Percentiles rank a stretch among this genome's conserved stretches.
These are phyloP conservation scores for Smallanthus sonchifolius DNA, from an alignment of 129 eudicot species.

Conservation along the genomic window DNA sequence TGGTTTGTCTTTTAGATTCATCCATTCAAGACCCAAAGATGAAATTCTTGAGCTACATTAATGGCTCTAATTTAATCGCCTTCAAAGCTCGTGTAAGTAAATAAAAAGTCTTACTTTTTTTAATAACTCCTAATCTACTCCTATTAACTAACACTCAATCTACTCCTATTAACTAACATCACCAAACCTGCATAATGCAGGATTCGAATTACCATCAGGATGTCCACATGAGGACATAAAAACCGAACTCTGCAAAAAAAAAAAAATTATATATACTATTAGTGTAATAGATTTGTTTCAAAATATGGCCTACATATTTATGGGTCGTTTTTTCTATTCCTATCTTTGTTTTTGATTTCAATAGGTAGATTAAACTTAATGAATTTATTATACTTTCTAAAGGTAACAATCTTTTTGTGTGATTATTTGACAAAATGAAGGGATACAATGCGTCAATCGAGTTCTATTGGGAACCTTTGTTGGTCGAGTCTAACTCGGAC, in stretches of 20 bases:
- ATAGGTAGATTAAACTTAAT: not conserved
- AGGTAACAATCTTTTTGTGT: not conserved
- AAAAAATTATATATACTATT: not conserved
- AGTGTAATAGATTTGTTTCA: not conserved
- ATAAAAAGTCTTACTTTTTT: not conserved
- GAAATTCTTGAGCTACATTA: slow-evolving; percentile 50
- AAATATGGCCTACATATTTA: not conserved
- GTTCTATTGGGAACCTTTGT: slow-evolving; percentile 72
- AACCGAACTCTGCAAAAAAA: too few species aligned
- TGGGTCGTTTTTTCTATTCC: not conserved
- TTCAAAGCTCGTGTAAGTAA: slow-evolving; percentile 54
- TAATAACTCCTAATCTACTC: not conserved
- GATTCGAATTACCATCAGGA: too few species aligned
- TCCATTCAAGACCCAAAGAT: slow-evolving; percentile 39
- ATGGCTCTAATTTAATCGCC: slow-evolving; percentile 53
- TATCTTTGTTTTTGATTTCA: not conserved
- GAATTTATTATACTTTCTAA: not conserved
- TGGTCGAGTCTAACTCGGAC: slow-evolving; percentile 71
- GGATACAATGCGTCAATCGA: slow-evolving; percentile 64
- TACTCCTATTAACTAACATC: too few species aligned
- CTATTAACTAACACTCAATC: too few species aligned
- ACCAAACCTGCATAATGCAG: too few species aligned
- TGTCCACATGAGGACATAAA: too few species aligned
- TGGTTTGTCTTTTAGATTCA: slow-evolving; percentile 70
- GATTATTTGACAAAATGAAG: slow-evolving; percentile 28